phyloP scores from a whole-genome alignment of 23 red algal species.

The Agarophyton chilense region DNA sequence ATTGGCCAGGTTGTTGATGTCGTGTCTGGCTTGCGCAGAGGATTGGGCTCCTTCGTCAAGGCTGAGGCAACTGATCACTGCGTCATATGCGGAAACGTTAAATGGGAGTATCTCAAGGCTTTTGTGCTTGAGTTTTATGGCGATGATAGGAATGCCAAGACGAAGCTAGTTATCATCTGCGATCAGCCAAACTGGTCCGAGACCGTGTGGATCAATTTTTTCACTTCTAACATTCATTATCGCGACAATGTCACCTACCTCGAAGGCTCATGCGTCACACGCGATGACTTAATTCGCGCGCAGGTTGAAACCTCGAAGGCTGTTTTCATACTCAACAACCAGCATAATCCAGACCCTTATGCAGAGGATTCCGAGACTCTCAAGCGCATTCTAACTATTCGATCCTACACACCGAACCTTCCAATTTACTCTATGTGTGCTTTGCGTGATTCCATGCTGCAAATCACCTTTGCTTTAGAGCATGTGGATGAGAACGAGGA shows the following conservation, averaged over 20 bases:
- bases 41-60: conserved; percentile 71
- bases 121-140: conserved; percentile 81
- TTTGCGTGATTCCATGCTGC: conserved; percentile 74
- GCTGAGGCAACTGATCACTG: conserved; percentile 61
- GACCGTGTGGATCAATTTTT: conserved; percentile 69
- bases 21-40: conserved; percentile 56
- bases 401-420: conserved; percentile 64
- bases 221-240: conserved; percentile 54
- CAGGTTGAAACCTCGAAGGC: conserved; percentile 71
- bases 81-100: conserved; percentile 76
- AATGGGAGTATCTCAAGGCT: conserved; percentile 75
- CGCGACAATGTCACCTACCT: conserved; percentile 70
- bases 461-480: conserved; percentile 74
- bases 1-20: conserved; percentile 70
- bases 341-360: conserved; percentile 73
- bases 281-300: conserved; percentile 69
- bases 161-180: conserved; percentile 70
- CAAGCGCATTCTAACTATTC: conserved; percentile 76
- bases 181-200: conserved; percentile 73
- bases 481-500: conserved; percentile 49
- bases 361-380: conserved; percentile 76
- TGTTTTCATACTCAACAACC: conserved; percentile 80
- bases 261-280: conserved; percentile 53
- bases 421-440: conserved; percentile 79
- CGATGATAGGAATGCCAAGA: conserved; percentile 31